Evolutionary conservation across 768 basidiomycete species (phyloP).

Genomic region (Serendipita sp.): DNA sequence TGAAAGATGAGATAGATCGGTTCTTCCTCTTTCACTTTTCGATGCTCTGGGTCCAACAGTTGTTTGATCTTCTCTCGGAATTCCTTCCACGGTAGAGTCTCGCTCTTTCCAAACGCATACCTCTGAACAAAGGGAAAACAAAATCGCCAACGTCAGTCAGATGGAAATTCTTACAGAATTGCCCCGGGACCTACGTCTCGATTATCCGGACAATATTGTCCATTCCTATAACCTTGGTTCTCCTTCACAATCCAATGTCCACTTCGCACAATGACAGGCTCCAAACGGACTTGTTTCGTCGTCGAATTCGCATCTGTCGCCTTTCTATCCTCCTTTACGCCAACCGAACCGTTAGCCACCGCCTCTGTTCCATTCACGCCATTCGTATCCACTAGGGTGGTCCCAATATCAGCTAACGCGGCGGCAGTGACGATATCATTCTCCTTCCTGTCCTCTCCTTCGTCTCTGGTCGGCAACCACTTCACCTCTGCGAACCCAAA

Average conservation of each 20-base stretch:
- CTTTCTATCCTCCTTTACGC: not conserved
- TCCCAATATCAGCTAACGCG: too few species aligned
- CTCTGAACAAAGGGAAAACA: not conserved
- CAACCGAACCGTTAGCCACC: not conserved
- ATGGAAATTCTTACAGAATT: too few species aligned
- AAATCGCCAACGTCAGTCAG: too few species aligned
- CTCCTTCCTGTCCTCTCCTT: constrained; percentile 26
- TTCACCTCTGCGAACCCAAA: constrained; percentile 55
- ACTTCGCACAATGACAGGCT: constrained; percentile 22
- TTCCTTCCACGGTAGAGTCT: constrained; percentile 30
- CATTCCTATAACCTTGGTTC: constrained; percentile 38
- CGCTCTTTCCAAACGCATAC: constrained; percentile 38
- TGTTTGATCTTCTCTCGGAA: constrained; percentile 37
- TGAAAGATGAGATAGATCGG: constrained; percentile 72
- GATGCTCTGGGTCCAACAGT: constrained; percentile 25
- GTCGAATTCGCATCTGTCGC: not conserved
- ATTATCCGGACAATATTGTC: constrained; percentile 44
- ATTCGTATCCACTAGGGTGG: too few species aligned
- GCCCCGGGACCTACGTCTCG: constrained; percentile 28
- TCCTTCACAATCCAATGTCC: constrained; percentile 55
- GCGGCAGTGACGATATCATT: not conserved
- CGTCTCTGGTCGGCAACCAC: constrained; percentile 22
- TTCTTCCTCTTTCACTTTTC: constrained; percentile 20
- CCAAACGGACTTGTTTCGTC: not conserved
- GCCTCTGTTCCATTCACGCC: not conserved